These are phyloP conservation scores for Tuber melanosporum DNA, from an alignment of 495 filamentous ascomycete genomes.

Conservation along the genomic window DNA sequence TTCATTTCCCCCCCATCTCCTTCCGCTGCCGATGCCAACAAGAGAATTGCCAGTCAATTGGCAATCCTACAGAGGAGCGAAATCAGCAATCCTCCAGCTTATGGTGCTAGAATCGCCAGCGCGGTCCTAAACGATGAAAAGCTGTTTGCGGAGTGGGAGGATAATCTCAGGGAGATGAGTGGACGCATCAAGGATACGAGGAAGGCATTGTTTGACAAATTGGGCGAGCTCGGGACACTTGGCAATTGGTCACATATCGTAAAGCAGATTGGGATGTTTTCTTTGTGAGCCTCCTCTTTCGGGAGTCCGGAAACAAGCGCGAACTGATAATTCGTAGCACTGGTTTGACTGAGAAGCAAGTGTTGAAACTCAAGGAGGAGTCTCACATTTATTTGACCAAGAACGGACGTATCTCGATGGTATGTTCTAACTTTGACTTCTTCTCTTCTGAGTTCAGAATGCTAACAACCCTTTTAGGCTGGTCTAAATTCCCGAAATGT, in stretches of 20 bases:
- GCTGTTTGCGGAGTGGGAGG: conserved; percentile 92
- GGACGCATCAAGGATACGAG: conserved; percentile 91
- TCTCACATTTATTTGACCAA: conserved; percentile 98
- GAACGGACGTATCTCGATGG: conserved; percentile 91
- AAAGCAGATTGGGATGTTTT: conserved; percentile 99
- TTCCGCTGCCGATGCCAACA: conserved; percentile 57
- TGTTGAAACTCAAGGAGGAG: conserved; percentile 68
- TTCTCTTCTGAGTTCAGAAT: background rate
- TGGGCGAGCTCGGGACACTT: conserved; percentile 76
- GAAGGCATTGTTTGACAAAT: conserved; percentile 60
- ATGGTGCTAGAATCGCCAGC: conserved; percentile 82
- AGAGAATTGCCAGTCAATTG: conserved; percentile 73
- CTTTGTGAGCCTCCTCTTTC: conserved; percentile 50
- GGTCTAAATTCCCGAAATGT: conserved; percentile 86
- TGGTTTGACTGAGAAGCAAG: conserved; percentile 77
- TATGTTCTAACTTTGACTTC: conserved; percentile 21
- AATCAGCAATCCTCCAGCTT: conserved; percentile 93
- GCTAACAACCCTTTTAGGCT: conserved; percentile 48
- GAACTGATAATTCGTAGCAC: conserved; percentile 47
- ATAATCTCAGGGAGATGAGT: conserved; percentile 85
- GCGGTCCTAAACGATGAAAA: conserved; percentile 71
- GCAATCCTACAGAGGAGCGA: conserved; percentile 93
- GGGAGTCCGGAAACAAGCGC: background rate
- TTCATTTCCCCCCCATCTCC: conserved; percentile 70
- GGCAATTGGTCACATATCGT: conserved; percentile 95